phyloP scores from a whole-genome alignment of 2,329 filamentous ascomycete species.

The Cladosporium colombiae region DNA sequence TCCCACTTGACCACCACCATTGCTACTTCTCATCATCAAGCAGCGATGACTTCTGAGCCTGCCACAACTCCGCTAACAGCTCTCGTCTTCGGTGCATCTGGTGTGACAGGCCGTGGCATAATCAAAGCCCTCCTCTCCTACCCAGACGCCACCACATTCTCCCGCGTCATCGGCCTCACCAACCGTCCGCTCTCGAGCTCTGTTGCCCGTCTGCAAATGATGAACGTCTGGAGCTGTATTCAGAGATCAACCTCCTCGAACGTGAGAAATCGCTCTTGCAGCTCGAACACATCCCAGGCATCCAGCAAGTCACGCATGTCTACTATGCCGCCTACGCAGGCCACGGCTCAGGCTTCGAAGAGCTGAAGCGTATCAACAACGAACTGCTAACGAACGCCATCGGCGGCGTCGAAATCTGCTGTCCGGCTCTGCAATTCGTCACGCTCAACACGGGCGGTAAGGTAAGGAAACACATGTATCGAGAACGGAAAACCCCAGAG shows the following conservation, averaged over 20 bases:
- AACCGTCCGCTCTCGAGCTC: slow-evolving; percentile 44
- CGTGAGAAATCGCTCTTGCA: slow-evolving; percentile 29
- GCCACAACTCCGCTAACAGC: slow-evolving; percentile 16
- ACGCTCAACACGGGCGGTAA: slow-evolving; percentile 42
- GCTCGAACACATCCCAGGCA: slow-evolving; percentile 33
- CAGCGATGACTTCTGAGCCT: not conserved
- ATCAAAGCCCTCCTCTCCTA: slow-evolving; percentile 51
- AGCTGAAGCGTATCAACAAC: slow-evolving; percentile 24
- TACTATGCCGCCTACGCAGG: slow-evolving; percentile 39
- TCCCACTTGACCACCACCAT: too few relatives aligned
- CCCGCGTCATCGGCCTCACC: slow-evolving; percentile 51
- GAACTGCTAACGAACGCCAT: slow-evolving; percentile 26
- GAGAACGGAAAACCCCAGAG: too few relatives aligned
- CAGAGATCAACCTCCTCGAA: slow-evolving; percentile 45
- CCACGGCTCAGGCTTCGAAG: slow-evolving; percentile 23
- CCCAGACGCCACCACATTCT: slow-evolving; percentile 46
- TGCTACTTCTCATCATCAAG: too few relatives aligned
- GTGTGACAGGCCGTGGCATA: slow-evolving; percentile 53
- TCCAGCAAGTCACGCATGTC: slow-evolving; percentile 46
- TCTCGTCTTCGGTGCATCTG: slow-evolving; percentile 46
- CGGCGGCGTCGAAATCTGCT: slow-evolving; percentile 31
- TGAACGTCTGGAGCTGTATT: slow-evolving; percentile 44
- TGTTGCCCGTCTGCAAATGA: slow-evolving; percentile 40
- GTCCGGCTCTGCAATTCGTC: slow-evolving; percentile 41
- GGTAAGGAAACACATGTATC: too few relatives aligned